phyloP scores from a whole-genome alignment of 352 stramenopile genomes.

The Pythium vanterpoolii region DNA sequence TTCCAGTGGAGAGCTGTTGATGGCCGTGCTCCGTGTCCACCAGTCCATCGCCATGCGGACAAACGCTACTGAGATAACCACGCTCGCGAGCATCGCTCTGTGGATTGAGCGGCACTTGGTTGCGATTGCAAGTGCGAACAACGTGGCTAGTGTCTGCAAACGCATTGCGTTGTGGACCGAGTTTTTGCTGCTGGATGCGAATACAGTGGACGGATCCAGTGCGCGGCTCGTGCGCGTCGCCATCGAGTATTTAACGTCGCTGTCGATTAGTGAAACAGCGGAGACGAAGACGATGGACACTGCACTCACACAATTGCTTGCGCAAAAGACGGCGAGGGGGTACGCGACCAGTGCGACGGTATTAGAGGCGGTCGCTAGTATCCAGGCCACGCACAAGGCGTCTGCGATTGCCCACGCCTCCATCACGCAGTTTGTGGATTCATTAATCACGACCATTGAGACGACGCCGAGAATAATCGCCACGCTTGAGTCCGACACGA shows the following conservation, averaged over 20 bases:
- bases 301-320: slow-evolving; percentile 12
- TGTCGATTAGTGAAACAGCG: no score
- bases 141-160: not conserved
- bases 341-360: slow-evolving; percentile 16
- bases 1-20: slow-evolving; percentile 9
- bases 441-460: slow-evolving; percentile 28
- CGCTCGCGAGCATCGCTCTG: slow-evolving; percentile 31
- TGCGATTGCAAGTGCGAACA: not conserved
- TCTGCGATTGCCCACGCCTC: not conserved
- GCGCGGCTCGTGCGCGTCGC: slow-evolving; percentile 7
- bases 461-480: slow-evolving; percentile 5
- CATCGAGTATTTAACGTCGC: slow-evolving; percentile 2
- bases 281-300: not conserved
- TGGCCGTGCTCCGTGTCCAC: slow-evolving; percentile 11
- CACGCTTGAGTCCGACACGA: slow-evolving; percentile 12
- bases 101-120: slow-evolving; percentile 26
- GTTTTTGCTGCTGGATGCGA: slow-evolving; percentile 15
- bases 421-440: slow-evolving; percentile 26
- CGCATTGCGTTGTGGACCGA: slow-evolving; percentile 10
- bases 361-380: slow-evolving; percentile 16
- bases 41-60: not conserved
- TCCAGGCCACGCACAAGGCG: slow-evolving; percentile 29
- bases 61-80: not conserved
- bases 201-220: slow-evolving; percentile 2
- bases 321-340: slow-evolving; percentile 9